These are phyloP conservation scores for Botrytis sinoallii DNA, from an alignment of 2,329 filamentous ascomycete species.

Conservation along the genomic window DNA sequence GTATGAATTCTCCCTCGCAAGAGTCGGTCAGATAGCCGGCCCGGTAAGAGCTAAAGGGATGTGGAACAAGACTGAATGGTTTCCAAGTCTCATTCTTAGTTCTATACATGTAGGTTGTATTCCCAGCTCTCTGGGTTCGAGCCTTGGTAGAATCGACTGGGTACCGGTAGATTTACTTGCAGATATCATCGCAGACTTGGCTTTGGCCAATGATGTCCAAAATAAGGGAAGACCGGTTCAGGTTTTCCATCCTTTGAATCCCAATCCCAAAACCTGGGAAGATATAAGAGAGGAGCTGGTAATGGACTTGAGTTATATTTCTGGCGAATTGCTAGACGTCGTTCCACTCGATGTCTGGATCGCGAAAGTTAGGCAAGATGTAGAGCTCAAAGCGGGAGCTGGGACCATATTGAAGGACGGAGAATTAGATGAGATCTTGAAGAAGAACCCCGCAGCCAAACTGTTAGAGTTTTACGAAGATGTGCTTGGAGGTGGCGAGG, in stretches of 20 bases:
- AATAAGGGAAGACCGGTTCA: neutral
- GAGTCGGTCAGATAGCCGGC: slow-evolving; percentile 49
- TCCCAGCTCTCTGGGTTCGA: neutral
- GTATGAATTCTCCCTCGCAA: slow-evolving; percentile 38
- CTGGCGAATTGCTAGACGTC: neutral
- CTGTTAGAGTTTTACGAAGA: neutral
- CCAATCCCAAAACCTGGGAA: neutral
- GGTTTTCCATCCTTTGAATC: neutral
- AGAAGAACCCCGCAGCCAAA: slow-evolving; percentile 1
- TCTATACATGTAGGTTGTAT: slow-evolving; percentile 1
- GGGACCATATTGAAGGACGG: neutral
- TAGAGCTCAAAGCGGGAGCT: neutral
- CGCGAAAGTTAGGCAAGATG: neutral
- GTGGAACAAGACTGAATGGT: slow-evolving; percentile 7
- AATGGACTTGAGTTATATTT: neutral
- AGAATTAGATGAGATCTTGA: neutral
- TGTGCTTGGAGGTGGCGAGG: neutral
- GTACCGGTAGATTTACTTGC: slow-evolving; percentile 3
- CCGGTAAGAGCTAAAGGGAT: neutral
- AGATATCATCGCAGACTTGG: neutral
- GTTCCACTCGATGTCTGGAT: neutral
- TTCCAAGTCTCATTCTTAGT: slow-evolving; percentile 5
- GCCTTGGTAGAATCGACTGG: slow-evolving; percentile 4
- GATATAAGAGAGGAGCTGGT: neutral
- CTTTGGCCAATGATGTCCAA: neutral